Conservation (phyloP, 2,329 filamentous ascomycete species). For the Raffaelea deltoideospora region DNA sequence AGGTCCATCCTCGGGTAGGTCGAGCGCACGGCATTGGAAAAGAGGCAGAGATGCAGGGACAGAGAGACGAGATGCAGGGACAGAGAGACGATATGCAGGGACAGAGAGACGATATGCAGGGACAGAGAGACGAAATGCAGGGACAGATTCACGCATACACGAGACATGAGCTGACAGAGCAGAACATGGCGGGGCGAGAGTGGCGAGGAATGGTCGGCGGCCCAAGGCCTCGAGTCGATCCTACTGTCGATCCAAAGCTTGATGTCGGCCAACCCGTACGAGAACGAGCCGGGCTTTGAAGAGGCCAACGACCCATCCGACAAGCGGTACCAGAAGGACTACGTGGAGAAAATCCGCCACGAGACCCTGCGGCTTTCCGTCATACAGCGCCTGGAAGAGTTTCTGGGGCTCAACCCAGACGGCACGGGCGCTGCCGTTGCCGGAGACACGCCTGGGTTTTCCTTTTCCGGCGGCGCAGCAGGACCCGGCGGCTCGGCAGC, state of each 20-base stretch:
- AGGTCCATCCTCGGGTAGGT: conserved; percentile 83
- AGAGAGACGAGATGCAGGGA: no score
- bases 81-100: no score
- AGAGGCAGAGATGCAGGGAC: no score
- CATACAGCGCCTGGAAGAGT: conserved; percentile 69
- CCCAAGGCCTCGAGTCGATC: conserved; percentile 88
- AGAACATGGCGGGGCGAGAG: conserved; percentile 88
- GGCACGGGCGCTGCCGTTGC: no score
- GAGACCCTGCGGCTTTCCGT: conserved; percentile 79
- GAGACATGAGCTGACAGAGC: no score
- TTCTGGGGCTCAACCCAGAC: conserved; percentile 38
- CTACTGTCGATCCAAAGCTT: conserved; percentile 91
- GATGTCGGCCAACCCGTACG: conserved; percentile 86
- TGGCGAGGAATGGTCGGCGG: conserved; percentile 92
- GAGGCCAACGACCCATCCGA: conserved; percentile 52
- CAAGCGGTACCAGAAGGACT: conserved; percentile 58
- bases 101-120: no score
- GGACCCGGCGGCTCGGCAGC: background rate
- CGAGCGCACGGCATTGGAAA: no score
- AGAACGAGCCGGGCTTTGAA: conserved; percentile 92
- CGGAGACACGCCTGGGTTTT: no score
- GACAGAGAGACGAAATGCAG: no score
- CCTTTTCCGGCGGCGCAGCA: background rate
- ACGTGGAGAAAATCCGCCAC: conserved; percentile 81
- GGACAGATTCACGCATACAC: no score